A percentile compares a stretch with the other conserved stretches of the same genome.
These are phyloP conservation scores for Codiaeum variegatum DNA, from an alignment of 441 rosid genomes.

Conservation along the genomic window DNA sequence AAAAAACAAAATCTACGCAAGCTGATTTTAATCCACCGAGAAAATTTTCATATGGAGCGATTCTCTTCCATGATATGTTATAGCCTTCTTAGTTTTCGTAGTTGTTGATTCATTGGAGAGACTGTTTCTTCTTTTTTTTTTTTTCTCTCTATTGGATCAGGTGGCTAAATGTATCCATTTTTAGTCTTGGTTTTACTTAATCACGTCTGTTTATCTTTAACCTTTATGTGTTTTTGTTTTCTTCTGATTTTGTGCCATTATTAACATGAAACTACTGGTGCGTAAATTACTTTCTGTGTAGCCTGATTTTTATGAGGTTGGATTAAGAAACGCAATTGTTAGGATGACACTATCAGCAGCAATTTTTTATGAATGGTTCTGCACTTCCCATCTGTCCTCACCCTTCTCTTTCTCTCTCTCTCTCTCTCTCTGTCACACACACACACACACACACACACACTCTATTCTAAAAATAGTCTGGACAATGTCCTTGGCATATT, in stretches of 20 bases:
- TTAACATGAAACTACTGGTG: not conserved
- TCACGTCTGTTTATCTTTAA: not conserved
- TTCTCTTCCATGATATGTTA: not conserved
- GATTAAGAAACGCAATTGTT: not conserved
- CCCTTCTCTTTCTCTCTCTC: not conserved
- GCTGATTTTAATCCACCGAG: not conserved
- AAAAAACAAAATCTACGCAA: not conserved
- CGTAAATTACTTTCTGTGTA: not conserved
- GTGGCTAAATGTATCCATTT: constrained; percentile 1
- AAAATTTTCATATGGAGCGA: not conserved
- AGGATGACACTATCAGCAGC: not conserved
- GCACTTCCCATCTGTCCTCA: not conserved
- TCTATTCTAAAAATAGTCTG: not conserved
- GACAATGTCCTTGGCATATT: not conserved
- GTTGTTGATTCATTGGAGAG: not conserved
- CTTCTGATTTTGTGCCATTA: not conserved
- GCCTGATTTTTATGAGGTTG: not conserved
- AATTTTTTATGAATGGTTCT: not conserved
- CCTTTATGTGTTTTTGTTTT: not conserved
- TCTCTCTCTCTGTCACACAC: too few relatives aligned
- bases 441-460: too few relatives aligned
- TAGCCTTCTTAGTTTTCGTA: not conserved
- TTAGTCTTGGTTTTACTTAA: not conserved
- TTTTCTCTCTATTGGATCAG: not conserved
- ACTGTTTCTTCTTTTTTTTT: too few relatives aligned